phyloP scores from a whole-genome alignment of 495 filamentous ascomycete genomes.

The Penicillium herquei region DNA sequence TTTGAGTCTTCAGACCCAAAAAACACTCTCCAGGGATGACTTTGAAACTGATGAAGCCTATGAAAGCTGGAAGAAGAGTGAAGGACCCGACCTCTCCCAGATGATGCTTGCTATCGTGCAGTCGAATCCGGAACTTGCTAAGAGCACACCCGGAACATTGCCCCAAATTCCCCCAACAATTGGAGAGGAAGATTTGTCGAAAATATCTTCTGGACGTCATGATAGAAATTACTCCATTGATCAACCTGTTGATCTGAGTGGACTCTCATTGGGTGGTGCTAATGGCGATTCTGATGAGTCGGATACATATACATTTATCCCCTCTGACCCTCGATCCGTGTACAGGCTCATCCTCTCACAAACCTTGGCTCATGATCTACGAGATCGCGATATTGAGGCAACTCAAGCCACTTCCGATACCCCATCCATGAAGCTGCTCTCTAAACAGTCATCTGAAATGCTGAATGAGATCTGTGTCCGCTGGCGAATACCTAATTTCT shows the following conservation, averaged over 20 bases:
- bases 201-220: conserved; percentile 48
- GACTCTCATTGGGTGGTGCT: conserved; percentile 62
- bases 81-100: conserved; percentile 78
- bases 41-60: conserved; percentile 92
- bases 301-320: conserved; percentile 81
- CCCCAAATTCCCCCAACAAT: conserved; percentile 51
- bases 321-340: conserved; percentile 75
- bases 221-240: conserved; percentile 63
- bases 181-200: conserved; percentile 53
- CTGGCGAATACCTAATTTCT: conserved; percentile 88
- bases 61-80: conserved; percentile 83
- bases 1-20: conserved; percentile 73
- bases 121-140: conserved; percentile 81
- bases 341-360: conserved; percentile 77
- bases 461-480: conserved; percentile 80
- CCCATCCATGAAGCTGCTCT: conserved; percentile 64
- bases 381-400: conserved; percentile 54
- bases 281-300: conserved; percentile 42
- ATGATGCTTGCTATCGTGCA: conserved; percentile 90
- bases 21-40: conserved; percentile 76
- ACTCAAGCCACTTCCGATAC: conserved; percentile 51
- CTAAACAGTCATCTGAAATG: conserved; percentile 78
- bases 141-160: conserved; percentile 52
- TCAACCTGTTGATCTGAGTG: conserved; percentile 73
- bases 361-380: conserved; percentile 67